phyloP scores from a whole-genome alignment of 108 stramenopile genomes.

The Nitzschia sp. region DNA sequence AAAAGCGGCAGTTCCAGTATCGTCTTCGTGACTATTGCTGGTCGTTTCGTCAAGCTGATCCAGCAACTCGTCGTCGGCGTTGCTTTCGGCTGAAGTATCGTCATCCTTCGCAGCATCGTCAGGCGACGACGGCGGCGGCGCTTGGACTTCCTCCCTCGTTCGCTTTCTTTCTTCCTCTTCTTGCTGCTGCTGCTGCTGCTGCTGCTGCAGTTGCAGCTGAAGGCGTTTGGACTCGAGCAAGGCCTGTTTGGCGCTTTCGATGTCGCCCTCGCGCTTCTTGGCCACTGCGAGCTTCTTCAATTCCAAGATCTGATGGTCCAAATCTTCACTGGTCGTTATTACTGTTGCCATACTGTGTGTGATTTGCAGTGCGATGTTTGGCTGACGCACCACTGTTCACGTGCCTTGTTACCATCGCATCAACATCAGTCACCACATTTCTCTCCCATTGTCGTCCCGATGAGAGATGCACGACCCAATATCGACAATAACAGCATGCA shows the following conservation, averaged over 20 bases:
- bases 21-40: background rate
- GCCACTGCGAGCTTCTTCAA: slow-evolving; percentile 30
- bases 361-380: too few species aligned
- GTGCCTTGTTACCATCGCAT: too few species aligned
- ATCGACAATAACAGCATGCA: too few species aligned
- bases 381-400: too few species aligned
- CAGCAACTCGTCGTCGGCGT: background rate
- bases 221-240: slow-evolving; percentile 37
- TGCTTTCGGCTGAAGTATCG: background rate
- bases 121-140: too few species aligned
- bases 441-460: too few species aligned
- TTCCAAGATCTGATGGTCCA: slow-evolving; percentile 1
- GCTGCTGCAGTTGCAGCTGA: slow-evolving; percentile 3
- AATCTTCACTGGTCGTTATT: background rate
- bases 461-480: too few species aligned
- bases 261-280: slow-evolving; percentile 27
- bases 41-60: background rate
- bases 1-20: slow-evolving; percentile 3
- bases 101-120: background rate
- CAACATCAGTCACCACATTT: too few species aligned
- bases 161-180: background rate
- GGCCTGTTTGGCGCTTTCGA: slow-evolving; percentile 34
- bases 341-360: too few species aligned
- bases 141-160: background rate
- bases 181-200: background rate